phyloP scores from a whole-genome alignment of 163 green algal species.

The Prototheca wickerhamii region DNA sequence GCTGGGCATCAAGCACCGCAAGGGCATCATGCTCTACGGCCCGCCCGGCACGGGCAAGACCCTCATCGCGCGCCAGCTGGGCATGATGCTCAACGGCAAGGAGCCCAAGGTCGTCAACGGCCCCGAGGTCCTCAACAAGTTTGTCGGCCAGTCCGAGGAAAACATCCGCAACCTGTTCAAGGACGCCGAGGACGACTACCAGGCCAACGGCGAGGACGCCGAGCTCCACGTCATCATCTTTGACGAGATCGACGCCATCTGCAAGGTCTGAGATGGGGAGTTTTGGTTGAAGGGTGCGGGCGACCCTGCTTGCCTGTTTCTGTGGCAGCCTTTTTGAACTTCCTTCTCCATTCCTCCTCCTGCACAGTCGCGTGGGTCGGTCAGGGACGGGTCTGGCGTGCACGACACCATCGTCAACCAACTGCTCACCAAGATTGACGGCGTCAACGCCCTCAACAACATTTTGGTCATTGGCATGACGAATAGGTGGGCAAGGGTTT shows the following conservation, averaged over 20 bases:
- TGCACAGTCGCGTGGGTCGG: constrained; percentile 54
- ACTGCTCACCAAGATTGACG: constrained; percentile 99
- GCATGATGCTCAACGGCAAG: constrained; percentile 98
- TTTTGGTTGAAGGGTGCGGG: not conserved
- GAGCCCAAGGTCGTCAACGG: constrained; percentile 98
- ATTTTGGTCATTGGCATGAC: constrained; percentile 99
- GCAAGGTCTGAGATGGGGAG: constrained; percentile 76
- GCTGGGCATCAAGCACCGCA: constrained; percentile 93
- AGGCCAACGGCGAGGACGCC: constrained; percentile 42
- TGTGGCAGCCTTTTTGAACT: not conserved
- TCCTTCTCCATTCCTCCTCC: not conserved
- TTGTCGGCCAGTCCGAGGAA: constrained; percentile 91
- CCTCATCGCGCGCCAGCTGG: constrained; percentile 96
- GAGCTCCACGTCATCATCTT: constrained; percentile 99
- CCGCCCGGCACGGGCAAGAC: constrained; percentile 95
- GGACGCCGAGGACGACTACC: constrained; percentile 92
- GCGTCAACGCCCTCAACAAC: constrained; percentile 98
- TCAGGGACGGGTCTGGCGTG: constrained; percentile 76
- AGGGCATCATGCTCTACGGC: constrained; percentile 90
- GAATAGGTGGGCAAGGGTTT: constrained; percentile 43
- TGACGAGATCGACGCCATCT: constrained; percentile 99
- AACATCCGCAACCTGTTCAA: constrained; percentile 93
- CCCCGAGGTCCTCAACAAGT: constrained; percentile 92
- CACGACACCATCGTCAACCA: constrained; percentile 99
- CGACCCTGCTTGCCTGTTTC: not conserved